Percentiles rank a stretch among this genome's conserved stretches.
Evolutionary conservation across 139 green algal genomes (phyloP).

Genomic region (Yamagishiella unicocca): DNA sequence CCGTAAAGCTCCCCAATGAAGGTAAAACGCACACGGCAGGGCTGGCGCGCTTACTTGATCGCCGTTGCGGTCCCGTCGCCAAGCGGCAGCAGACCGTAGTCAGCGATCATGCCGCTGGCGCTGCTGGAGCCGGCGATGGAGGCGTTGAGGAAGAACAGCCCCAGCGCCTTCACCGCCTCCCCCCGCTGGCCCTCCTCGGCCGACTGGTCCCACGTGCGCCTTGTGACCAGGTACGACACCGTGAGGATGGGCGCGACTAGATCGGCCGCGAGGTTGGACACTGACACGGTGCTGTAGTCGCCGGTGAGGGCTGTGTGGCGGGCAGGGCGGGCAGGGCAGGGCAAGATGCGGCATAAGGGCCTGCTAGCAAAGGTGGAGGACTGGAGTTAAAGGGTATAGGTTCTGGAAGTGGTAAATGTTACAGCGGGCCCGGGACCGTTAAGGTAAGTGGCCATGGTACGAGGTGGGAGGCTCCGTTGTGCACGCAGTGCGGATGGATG

Average conservation of each 20-base stretch:
- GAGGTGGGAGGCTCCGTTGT: no score
- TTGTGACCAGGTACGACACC: slow-evolving; percentile 28
- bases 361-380: no score
- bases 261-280: slow-evolving; percentile 13
- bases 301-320: slow-evolving; percentile 18
- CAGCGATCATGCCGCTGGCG: not conserved
- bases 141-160: not conserved
- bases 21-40: no score
- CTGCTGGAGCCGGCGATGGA: not conserved
- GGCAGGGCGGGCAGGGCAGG: not conserved
- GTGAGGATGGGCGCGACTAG: slow-evolving; percentile 15
- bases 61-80: not conserved
- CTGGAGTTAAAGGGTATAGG: no score
- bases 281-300: slow-evolving; percentile 26
- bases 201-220: not conserved
- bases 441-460: no score
- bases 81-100: slow-evolving; percentile 10
- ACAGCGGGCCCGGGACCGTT: no score
- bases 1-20: not conserved
- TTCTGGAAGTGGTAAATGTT: no score
- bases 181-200: slow-evolving; percentile 5
- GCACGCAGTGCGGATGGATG: no score
- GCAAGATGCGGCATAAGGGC: not conserved
- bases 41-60: not conserved
- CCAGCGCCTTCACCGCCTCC: slow-evolving; percentile 19